Conservation (phyloP, 179 eudicot species). For the Camellia oleifera region DNA sequence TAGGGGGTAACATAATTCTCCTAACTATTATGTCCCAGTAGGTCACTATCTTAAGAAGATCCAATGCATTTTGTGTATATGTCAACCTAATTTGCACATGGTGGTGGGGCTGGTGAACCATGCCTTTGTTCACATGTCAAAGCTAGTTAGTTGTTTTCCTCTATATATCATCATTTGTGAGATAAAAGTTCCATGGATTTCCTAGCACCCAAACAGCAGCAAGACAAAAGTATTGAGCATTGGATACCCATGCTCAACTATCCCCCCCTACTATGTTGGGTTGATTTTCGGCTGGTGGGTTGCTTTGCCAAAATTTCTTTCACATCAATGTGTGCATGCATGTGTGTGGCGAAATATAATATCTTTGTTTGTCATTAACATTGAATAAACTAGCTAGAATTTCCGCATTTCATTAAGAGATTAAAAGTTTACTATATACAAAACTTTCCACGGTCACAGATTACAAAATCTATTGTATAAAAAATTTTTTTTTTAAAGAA, state of each 20-base stretch:
- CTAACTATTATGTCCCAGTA: background rate
- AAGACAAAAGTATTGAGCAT: background rate
- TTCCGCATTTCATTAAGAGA: too few relatives aligned
- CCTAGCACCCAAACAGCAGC: background rate
- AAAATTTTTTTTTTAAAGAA: too few relatives aligned
- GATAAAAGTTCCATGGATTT: conserved; percentile 18
- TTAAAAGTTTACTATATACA: too few relatives aligned
- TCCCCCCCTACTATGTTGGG: background rate
- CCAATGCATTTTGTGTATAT: conserved; percentile 2
- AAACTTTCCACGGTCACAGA: too few relatives aligned
- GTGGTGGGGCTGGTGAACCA: background rate
- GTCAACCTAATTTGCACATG: conserved; percentile 14
- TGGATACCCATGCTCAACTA: conserved; percentile 4
- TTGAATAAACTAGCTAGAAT: too few relatives aligned
- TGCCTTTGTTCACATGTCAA: conserved; percentile 8
- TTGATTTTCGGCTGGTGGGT: background rate
- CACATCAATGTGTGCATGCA: background rate
- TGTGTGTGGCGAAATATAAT: background rate
- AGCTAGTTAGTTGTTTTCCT: background rate
- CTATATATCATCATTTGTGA: background rate
- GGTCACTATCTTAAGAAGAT: conserved; percentile 9
- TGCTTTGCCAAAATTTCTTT: background rate
- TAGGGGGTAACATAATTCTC: background rate
- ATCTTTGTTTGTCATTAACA: too few relatives aligned
- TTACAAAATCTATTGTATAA: too few relatives aligned